phyloP scores from a whole-genome alignment of 1,139 yeast species.

The Saccharomycopsis crataegensis region DNA sequence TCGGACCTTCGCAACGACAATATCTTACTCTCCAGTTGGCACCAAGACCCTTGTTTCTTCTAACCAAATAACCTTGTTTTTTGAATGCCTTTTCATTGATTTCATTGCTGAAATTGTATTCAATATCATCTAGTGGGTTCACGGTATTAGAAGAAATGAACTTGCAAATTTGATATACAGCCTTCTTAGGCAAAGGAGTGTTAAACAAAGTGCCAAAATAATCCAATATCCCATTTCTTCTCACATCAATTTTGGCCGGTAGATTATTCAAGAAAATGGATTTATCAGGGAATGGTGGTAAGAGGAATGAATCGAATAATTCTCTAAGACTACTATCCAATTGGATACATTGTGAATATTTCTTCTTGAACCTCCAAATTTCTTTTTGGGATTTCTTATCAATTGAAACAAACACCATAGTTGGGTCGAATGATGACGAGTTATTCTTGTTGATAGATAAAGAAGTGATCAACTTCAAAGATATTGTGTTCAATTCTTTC shows the following conservation, averaged over 20 bases:
- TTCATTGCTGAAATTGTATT: constrained; percentile 23
- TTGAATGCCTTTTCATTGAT: constrained; percentile 36
- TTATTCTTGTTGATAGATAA: constrained; percentile 36
- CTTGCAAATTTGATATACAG: constrained; percentile 48
- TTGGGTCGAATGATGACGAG: constrained; percentile 46
- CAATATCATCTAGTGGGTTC: constrained; percentile 54
- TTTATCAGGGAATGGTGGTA: constrained; percentile 62
- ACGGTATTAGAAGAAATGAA: constrained; percentile 66
- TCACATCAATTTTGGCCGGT: constrained; percentile 59
- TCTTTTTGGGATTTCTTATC: constrained; percentile 56
- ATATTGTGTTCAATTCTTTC: constrained; percentile 54
- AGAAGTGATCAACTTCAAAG: constrained; percentile 52
- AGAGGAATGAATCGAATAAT: constrained; percentile 45
- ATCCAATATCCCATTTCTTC: constrained; percentile 48
- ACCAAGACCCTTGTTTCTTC: constrained; percentile 48
- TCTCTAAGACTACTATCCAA: constrained; percentile 51
- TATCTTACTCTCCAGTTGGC: constrained; percentile 70
- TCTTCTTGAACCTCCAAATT: constrained; percentile 66
- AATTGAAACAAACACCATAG: constrained; percentile 50
- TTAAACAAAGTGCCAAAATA: constrained; percentile 52
- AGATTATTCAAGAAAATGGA: constrained; percentile 46
- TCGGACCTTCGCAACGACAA: constrained; percentile 64
- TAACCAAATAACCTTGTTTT: constrained; percentile 64
- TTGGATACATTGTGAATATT: constrained; percentile 44
- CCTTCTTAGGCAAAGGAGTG: constrained; percentile 41